Evolutionary conservation across 371 early-diverging fungal species (phyloP).

Genomic region (Syncephalis fuscata): DNA sequence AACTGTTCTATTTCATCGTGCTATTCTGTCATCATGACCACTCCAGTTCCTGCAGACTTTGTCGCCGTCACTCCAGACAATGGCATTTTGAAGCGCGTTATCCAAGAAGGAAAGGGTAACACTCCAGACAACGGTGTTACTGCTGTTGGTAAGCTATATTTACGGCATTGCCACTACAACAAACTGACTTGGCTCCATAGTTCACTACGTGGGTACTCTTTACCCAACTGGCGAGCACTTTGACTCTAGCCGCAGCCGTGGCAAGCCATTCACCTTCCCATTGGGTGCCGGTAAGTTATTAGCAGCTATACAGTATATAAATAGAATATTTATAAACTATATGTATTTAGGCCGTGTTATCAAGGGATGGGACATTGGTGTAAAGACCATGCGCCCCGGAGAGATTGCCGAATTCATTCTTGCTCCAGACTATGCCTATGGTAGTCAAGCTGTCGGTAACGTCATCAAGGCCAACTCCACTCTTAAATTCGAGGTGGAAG

Average conservation of each 20-base stretch:
- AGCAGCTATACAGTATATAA: too few relatives aligned
- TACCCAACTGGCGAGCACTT: conserved; percentile 54
- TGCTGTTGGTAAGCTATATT: too few relatives aligned
- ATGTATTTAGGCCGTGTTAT: background rate
- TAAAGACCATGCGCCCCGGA: conserved; percentile 70
- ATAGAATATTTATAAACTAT: too few relatives aligned
- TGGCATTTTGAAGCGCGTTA: too few relatives aligned
- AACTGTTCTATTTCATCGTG: too few relatives aligned
- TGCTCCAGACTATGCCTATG: conserved; percentile 61
- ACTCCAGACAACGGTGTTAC: too few relatives aligned
- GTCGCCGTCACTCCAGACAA: too few relatives aligned
- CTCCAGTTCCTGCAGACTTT: too few relatives aligned
- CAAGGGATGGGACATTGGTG: conserved; percentile 22
- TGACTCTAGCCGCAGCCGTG: conserved; percentile 56
- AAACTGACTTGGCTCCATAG: conserved; percentile 13
- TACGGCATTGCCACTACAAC: conserved; percentile 28
- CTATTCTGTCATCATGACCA: too few relatives aligned
- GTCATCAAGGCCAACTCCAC: conserved; percentile 70
- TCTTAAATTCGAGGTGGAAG: conserved; percentile 59
- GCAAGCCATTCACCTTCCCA: conserved; percentile 51
- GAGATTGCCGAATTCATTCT: conserved; percentile 49
- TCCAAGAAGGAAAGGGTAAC: too few relatives aligned
- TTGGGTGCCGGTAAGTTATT: conserved; percentile 22
- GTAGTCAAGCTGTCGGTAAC: conserved; percentile 38
- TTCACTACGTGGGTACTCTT: conserved; percentile 71